These are phyloP conservation scores for Amaranthus palmeri DNA, from an alignment of 148 eudicot genomes.

Conservation along the genomic window DNA sequence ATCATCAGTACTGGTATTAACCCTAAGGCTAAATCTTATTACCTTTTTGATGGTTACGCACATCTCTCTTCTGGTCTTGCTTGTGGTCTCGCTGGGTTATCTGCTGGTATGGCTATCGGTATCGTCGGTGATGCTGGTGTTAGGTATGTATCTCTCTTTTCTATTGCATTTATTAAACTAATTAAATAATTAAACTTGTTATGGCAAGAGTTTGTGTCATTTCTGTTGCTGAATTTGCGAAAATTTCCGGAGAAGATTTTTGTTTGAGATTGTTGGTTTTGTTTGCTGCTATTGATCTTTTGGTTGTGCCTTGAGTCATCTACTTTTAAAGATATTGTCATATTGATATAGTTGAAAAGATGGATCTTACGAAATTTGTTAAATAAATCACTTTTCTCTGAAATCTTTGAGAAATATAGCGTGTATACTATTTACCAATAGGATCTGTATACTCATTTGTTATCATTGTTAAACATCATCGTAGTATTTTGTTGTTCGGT, in stretches of 20 bases:
- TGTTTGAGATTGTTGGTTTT: neutral
- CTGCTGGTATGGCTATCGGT: conserved; percentile 84
- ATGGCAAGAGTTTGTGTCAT: neutral
- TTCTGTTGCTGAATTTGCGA: neutral
- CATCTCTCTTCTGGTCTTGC: conserved; percentile 76
- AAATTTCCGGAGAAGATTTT: neutral
- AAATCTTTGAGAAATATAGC: too few relatives aligned
- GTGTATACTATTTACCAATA: too few relatives aligned
- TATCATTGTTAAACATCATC: too few relatives aligned
- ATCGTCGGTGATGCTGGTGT: conserved; percentile 84
- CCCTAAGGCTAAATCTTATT: conserved; percentile 71
- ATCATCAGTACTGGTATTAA: conserved; percentile 78
- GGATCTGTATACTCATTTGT: too few relatives aligned
- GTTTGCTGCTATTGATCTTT: conserved; percentile 8
- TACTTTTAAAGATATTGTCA: too few relatives aligned
- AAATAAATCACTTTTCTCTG: too few relatives aligned
- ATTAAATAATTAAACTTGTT: conserved; percentile 2
- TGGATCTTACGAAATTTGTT: too few relatives aligned
- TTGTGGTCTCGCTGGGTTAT: conserved; percentile 75
- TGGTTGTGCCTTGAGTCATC: neutral
- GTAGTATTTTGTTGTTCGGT: too few relatives aligned
- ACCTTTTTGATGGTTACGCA: conserved; percentile 70
- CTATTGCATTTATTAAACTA: neutral
- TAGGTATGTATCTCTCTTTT: conserved; percentile 31
- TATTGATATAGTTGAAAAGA: too few relatives aligned